Evolutionary conservation across 257 asterid species (phyloP), one percentile per base, ranked within the genome.

Genomic region (Capsicum pubescens): DNA sequence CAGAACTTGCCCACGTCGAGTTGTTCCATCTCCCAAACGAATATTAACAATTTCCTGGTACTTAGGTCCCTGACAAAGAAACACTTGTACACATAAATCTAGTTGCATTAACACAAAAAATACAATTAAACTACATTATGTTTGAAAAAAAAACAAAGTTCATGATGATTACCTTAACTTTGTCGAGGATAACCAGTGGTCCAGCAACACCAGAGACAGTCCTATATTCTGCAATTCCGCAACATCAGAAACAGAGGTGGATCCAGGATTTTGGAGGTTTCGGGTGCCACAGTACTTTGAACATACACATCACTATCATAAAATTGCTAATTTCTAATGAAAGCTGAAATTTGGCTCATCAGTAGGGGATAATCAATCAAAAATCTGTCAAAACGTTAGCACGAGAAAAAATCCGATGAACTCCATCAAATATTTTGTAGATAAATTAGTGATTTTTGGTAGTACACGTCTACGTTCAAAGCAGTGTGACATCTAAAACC

Each of bases 181-280:
- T 97, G 55, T 97, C 99, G 14, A 97, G 97, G 85, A 97, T 97
- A 86, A 97, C 99, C 54, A 97, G 94, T 83, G 99, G 99, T 78
- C 99, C 99, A 84, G 99, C 99, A 84, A 95, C 99, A 86, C 99
- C 98, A 58, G 99, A 97, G 86, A 97, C 99, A 79, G 99, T 97
- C 87, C 99, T 93, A 78, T 97, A 97, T 89, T 97, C 99, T 97
- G 98, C 89, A 90, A 61, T 46, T 61, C 12, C 21, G 5, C 80
- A 50, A 32, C 81, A 74, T 74, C 52, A 74, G 79, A 48, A 71
- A 56, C 17, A 66, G n/a, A 66, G 14, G 44, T 0, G 46, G 72
- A 32, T 66, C 72, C 11, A 32, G 46, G 72, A 56, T 14, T 56
- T 56, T 32, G 71, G 46, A 64, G 71, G 71, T 64, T 64, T 32